Evolutionary conservation across 441 rosid genomes (phyloP), one percentile per base, ranked within the genome.

Genomic region (Bocquillonia castaneifolia): DNA sequence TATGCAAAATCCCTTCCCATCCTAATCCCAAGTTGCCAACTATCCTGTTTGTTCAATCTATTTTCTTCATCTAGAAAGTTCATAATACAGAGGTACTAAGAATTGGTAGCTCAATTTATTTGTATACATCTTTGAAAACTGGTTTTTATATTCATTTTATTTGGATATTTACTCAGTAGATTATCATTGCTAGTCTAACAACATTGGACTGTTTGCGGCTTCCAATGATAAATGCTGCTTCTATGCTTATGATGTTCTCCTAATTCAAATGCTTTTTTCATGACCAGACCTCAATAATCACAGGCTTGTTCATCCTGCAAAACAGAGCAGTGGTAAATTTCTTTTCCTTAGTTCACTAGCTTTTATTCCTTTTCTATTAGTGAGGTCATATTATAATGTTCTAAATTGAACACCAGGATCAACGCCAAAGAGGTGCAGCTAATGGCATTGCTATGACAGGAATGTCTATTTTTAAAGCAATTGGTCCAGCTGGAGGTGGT

Each of bases 371-470:
- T 22, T 40, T 15, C 39, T 29, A 3, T 18, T 25, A 1, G 6
- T 44, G 5, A 13, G 6, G 64, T 25, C 4, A 26, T 28, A 1
- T 29, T 59, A n/a, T n/a, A n/a, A n/a, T 47, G 32, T 18, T 31
- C 17, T 22, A 37, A 50, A 29, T 42, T 29, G 17, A 42, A 75
- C 36, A 20, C 75, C 80, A 93, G 96, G 88, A 86, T 42, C 98
- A 93, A 70, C 78, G 80, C 80, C 90, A 89, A 73, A 85, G 93
- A 81, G 93, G 96, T 77, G 92, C 91, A 42, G 95, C 91, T 32
- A 88, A 87, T 78, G 97, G 97, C 56, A 44, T 91, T 57, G 81
- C 93, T 14, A 84, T 85, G 90, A 88, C 93, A 3, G 83, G 68
- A 54, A 78, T 85, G 89, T 91, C 93, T 29, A 68, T 85, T 69